Conservation (phyloP, 2,329 filamentous ascomycete species). For the Ophiocordyceps camponoti-saundersi region DNA sequence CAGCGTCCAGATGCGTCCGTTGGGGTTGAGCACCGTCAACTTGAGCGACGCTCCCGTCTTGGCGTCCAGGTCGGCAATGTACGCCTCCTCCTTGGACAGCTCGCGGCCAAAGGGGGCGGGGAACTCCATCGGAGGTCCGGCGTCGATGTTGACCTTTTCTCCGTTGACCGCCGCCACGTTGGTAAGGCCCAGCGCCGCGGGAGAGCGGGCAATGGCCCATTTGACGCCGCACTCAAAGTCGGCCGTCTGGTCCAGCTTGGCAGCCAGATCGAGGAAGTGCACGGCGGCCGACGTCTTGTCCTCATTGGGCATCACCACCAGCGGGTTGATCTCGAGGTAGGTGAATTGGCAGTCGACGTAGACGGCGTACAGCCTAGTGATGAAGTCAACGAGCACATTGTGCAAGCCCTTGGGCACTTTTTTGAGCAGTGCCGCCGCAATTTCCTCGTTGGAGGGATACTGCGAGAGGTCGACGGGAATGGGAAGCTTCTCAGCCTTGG, state of each 20-base stretch:
- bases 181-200: constrained; percentile 72
- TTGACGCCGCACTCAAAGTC: constrained; percentile 99
- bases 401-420: constrained; percentile 92
- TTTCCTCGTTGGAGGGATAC: constrained; percentile 92
- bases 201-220: constrained; percentile 91
- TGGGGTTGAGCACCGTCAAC: constrained; percentile 85
- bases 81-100: constrained; percentile 96
- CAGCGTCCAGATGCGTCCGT: constrained; percentile 91
- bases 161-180: constrained; percentile 42
- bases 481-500: constrained; percentile 95
- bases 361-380: constrained; percentile 92
- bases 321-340: constrained; percentile 98
- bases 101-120: constrained; percentile 97
- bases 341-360: constrained; percentile 99
- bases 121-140: constrained; percentile 96
- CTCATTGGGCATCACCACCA: constrained; percentile 92
- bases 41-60: constrained; percentile 99
- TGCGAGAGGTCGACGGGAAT: constrained; percentile 89
- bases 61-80: constrained; percentile 95
- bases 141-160: constrained; percentile 80
- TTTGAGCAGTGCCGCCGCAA: constrained; percentile 68
- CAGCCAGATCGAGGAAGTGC: constrained; percentile 94
- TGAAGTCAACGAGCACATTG: constrained; percentile 98
- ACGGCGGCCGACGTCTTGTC: constrained; percentile 85
- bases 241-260: constrained; percentile 97